A percentile compares a stretch with the other conserved stretches of the same genome.
These are phyloP conservation scores for Eremothecium gossypii DNA, from an alignment of 1,139 yeast genomes.

Conservation along the genomic window DNA sequence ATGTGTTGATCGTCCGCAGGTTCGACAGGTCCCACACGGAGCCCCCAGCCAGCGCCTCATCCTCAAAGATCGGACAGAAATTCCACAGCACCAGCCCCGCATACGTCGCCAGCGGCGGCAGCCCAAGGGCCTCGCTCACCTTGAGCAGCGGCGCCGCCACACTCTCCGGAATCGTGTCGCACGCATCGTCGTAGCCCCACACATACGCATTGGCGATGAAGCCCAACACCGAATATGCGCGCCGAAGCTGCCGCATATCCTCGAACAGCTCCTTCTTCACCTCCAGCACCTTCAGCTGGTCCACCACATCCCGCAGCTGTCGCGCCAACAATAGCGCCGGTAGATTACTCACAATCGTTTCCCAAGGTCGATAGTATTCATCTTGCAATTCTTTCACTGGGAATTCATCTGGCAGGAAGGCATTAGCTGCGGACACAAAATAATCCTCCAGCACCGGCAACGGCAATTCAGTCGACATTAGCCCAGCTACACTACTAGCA, in stretches of 20 bases:
- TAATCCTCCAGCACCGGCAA: slow-evolving; percentile 49
- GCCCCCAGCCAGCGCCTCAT: slow-evolving; percentile 31
- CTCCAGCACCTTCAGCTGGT: slow-evolving; percentile 47
- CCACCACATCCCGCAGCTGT: slow-evolving; percentile 50
- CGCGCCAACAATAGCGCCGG: slow-evolving; percentile 67
- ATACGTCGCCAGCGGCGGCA: slow-evolving; percentile 84
- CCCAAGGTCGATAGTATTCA: slow-evolving; percentile 71
- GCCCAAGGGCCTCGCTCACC: slow-evolving; percentile 49
- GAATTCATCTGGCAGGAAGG: slow-evolving; percentile 63
- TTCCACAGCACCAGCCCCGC: slow-evolving; percentile 89
- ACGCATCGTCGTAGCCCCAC: slow-evolving; percentile 69
- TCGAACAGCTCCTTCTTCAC: slow-evolving; percentile 28
- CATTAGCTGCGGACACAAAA: slow-evolving; percentile 60
- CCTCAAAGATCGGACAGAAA: slow-evolving; percentile 48
- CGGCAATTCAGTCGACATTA: slow-evolving; percentile 12
- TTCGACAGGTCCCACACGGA: slow-evolving; percentile 48
- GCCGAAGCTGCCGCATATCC: slow-evolving; percentile 46
- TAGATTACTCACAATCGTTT: slow-evolving; percentile 49
- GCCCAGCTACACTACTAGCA: neutral
- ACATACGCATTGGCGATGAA: slow-evolving; percentile 82
- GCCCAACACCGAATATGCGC: slow-evolving; percentile 73
- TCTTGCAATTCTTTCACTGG: slow-evolving; percentile 58
- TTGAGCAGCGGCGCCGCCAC: slow-evolving; percentile 62
- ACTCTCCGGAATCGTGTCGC: slow-evolving; percentile 56
- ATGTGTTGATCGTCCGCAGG: slow-evolving; percentile 72